Evolutionary conservation across 108 stramenopile species (phyloP), one percentile per base, ranked within the genome.

Genomic region (Cyclotella sp.): DNA sequence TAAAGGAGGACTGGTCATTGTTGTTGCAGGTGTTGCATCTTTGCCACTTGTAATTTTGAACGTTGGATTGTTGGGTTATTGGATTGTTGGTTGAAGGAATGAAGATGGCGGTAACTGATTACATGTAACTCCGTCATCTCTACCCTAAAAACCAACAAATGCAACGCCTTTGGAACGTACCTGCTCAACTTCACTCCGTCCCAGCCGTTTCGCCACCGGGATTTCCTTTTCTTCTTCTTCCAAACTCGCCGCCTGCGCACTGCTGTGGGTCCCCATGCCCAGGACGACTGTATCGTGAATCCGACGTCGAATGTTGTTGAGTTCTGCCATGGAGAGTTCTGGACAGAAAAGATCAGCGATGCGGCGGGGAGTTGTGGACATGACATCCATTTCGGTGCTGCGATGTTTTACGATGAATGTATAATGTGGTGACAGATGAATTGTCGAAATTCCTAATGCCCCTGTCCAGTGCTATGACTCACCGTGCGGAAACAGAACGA

Each of bases 211-310:
- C 34, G 78, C 60, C 21, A 64, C 85, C 8, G 70, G 88, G 73
- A 69, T 76, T 74, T 69, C 88, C 65, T 72, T 76, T 8, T 77
- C 82, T 41, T 79, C 88, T 15, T 87, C 87, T 40, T 82, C 89
- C 51, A 84, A 63, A 16, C 73, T 57, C 0, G 79, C 79, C 41
- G 70, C 55, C 3, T 72, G 62, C 0, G 78, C 83, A 43, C 78
- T 74, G 1, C 59, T 53, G 30, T 85, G 73, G 19, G 89, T 78
- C 2, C 94, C 92, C 63, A 88, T 83, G 3, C 92, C 91, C 51
- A 90, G 61, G 65, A 95, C 82, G 62, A 95, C 94, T 0, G 94
- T 93, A 42, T 92, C 93, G 66, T 94, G 89, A 14, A 96, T 83
- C n/a, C 95, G 84, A 41, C 85, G 82, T 21, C 89, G 92, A 55